Evolutionary conservation across 257 asterid species (phyloP).

Genomic region (Primulina huaijiensis): DNA sequence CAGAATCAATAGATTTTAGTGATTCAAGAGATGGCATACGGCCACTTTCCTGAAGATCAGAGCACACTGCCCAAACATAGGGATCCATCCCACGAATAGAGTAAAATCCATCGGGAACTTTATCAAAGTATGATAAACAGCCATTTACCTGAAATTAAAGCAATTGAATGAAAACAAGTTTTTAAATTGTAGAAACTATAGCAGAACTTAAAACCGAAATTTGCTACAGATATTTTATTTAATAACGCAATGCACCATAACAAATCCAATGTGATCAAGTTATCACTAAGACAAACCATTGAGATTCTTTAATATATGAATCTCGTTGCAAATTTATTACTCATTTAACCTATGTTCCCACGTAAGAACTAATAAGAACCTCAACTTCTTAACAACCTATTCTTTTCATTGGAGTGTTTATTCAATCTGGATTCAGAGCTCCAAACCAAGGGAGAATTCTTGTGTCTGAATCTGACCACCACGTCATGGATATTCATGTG

Average conservation of each 20-base stretch:
- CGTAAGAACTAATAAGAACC: not conserved
- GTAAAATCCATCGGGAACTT: constrained; percentile 80
- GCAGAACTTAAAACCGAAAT: constrained; percentile 6
- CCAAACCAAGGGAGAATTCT: not conserved
- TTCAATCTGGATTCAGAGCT: not conserved
- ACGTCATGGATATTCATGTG: not conserved
- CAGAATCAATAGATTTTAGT: constrained; percentile 63
- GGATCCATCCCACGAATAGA: constrained; percentile 92
- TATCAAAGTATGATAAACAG: constrained; percentile 77
- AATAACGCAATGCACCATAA: not conserved
- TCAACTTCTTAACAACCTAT: not conserved
- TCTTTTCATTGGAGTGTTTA: too few relatives aligned
- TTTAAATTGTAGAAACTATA: constrained; percentile 13
- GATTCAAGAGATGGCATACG: constrained; percentile 87
- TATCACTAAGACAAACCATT: constrained; percentile 9
- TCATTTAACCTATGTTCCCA: constrained; percentile 6
- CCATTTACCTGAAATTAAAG: constrained; percentile 73
- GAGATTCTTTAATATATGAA: constrained; percentile 5
- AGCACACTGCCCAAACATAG: constrained; percentile 86
- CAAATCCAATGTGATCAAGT: constrained; percentile 2
- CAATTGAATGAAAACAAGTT: not conserved
- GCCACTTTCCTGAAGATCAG: constrained; percentile 82
- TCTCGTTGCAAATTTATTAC: constrained; percentile 2
- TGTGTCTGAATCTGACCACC: not conserved
- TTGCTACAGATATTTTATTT: not conserved